A percentile compares a stretch with the other conserved stretches of the same genome.
These are phyloP conservation scores for Centrapalus pauciflorus DNA, from an alignment of 129 eudicot species.

Conservation along the genomic window DNA sequence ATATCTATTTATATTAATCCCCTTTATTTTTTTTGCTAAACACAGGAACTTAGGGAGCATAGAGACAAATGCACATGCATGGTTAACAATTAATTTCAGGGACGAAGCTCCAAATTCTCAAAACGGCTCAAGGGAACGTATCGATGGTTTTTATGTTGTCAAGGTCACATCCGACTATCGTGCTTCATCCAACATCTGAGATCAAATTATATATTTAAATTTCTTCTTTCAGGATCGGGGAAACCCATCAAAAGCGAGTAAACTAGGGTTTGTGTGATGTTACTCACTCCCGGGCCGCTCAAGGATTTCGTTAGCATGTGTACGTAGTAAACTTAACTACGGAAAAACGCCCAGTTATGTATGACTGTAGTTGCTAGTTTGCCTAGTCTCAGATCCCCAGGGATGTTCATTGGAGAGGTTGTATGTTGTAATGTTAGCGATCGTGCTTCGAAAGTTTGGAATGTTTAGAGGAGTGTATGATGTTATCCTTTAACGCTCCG, in stretches of 20 bases:
- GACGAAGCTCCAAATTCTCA: background rate
- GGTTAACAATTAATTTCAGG: constrained; percentile 21
- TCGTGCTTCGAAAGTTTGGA: no score
- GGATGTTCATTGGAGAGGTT: no score
- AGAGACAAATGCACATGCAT: constrained; percentile 75
- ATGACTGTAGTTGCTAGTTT: constrained; percentile 7
- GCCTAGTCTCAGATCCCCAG: no score
- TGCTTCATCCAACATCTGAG: constrained; percentile 7
- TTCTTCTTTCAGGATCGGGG: constrained; percentile 3
- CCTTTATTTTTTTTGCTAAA: no score
- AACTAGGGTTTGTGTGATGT: constrained; percentile 2
- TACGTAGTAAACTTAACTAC: constrained; percentile 11
- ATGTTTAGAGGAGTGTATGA: no score
- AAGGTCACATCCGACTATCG: constrained; percentile 2
- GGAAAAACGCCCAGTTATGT: background rate
- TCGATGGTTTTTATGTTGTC: background rate
- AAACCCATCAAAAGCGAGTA: constrained; percentile 16
- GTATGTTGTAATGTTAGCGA: no score
- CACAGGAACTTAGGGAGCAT: constrained; percentile 80
- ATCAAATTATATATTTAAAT: constrained; percentile 11
- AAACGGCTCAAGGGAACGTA: background rate
- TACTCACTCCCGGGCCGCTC: background rate
- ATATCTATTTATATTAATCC: no score
- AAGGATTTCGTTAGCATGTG: constrained; percentile 6
- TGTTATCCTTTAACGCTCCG: no score